These are phyloP conservation scores for Monosporascus sp. DNA, from an alignment of 2,329 filamentous ascomycete genomes.

Conservation along the genomic window DNA sequence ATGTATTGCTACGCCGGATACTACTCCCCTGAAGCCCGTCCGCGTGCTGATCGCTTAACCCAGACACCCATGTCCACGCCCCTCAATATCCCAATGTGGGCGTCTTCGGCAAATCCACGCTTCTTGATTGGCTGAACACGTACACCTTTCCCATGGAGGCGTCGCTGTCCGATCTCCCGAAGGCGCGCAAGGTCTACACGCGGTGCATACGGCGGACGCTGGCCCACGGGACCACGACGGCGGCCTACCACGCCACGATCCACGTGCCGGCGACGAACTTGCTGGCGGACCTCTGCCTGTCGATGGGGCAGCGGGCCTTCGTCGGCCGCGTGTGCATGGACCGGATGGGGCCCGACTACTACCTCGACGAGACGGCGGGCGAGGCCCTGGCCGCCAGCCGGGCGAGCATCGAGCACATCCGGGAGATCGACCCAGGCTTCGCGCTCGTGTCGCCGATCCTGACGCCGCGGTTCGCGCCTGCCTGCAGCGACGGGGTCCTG, in stretches of 20 bases:
- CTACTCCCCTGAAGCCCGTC: not conserved
- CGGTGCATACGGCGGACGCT: slow-evolving; percentile 76
- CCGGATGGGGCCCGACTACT: slow-evolving; percentile 66
- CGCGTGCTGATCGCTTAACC: slow-evolving; percentile 13
- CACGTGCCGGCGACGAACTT: slow-evolving; percentile 86
- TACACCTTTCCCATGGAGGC: slow-evolving; percentile 95
- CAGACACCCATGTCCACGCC: slow-evolving; percentile 93
- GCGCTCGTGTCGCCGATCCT: slow-evolving; percentile 71
- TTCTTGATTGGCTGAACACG: slow-evolving; percentile 86
- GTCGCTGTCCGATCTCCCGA: slow-evolving; percentile 58
- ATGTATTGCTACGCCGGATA: slow-evolving; percentile 17
- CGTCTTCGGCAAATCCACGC: slow-evolving; percentile 87
- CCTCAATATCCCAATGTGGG: slow-evolving; percentile 92
- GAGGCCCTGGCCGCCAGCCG: slow-evolving; percentile 51
- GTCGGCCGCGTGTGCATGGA: slow-evolving; percentile 98
- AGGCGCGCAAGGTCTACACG: slow-evolving; percentile 67
- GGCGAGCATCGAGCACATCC: slow-evolving; percentile 60
- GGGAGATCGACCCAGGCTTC: slow-evolving; percentile 57
- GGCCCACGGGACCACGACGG: slow-evolving; percentile 85
- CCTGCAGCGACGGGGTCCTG: slow-evolving; percentile 57
- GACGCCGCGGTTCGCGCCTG: slow-evolving; percentile 65
- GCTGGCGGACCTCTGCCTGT: slow-evolving; percentile 76
- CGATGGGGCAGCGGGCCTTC: slow-evolving; percentile 78
- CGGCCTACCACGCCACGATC: slow-evolving; percentile 90
- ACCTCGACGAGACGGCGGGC: slow-evolving; percentile 65